These are phyloP conservation scores for Erigeron canadensis DNA, from an alignment of 129 eudicot species.

Conservation along the genomic window DNA sequence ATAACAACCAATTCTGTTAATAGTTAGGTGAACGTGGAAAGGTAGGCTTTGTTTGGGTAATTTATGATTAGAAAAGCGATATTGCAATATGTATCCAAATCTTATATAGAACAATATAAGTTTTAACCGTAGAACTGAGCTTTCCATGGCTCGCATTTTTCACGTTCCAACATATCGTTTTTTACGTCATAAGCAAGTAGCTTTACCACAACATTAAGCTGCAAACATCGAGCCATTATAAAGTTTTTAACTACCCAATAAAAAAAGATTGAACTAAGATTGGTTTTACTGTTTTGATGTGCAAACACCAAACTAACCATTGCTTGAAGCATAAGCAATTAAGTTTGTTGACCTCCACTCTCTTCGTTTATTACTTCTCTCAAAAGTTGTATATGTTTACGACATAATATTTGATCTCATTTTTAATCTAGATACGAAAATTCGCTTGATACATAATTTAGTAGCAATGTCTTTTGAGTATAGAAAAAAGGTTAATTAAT, in stretches of 20 bases:
- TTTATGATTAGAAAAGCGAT: background rate
- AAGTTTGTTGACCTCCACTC: constrained; percentile 31
- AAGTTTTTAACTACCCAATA: background rate
- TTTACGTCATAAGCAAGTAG: background rate
- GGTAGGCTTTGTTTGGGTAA: background rate
- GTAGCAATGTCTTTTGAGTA: too few species aligned
- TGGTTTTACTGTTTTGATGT: background rate
- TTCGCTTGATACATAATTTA: background rate
- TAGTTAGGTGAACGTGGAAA: background rate
- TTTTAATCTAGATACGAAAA: background rate
- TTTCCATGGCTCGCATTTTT: background rate
- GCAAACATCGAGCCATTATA: background rate
- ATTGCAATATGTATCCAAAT: background rate
- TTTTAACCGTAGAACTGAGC: too few species aligned
- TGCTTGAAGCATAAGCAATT: constrained; percentile 45
- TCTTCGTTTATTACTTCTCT: constrained; percentile 1
- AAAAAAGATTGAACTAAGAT: background rate
- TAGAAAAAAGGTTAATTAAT: too few species aligned
- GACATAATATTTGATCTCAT: background rate
- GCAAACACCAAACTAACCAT: constrained; percentile 30
- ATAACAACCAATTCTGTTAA: background rate
- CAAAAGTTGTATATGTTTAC: background rate
- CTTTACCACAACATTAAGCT: background rate
- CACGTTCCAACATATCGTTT: background rate
- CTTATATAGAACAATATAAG: too few species aligned